phyloP scores from a whole-genome alignment of 106 monocot species.

The Dendrobium officinale region DNA sequence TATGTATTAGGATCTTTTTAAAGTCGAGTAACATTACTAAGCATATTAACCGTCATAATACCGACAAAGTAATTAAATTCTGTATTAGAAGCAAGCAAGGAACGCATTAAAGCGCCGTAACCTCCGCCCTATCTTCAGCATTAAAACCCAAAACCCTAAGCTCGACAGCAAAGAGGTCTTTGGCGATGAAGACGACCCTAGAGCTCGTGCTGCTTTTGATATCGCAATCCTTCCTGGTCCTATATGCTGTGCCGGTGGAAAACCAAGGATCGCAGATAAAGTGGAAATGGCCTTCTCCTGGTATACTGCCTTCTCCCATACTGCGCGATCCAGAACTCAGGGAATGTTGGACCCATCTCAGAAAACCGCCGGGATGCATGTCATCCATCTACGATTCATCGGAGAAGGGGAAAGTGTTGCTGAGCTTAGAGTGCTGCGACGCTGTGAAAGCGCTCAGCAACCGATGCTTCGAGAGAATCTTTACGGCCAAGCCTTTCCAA shows the following conservation, averaged over 20 bases:
- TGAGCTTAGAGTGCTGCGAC: background rate
- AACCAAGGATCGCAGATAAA: background rate
- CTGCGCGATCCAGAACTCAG: conserved; percentile 8
- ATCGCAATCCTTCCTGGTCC: background rate
- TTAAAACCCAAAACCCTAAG: no score
- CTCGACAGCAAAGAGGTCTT: background rate
- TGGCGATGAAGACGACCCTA: background rate
- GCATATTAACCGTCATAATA: no score
- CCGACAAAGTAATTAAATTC: no score
- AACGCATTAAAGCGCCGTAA: no score
- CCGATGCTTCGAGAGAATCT: background rate
- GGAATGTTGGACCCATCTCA: conserved; percentile 6
- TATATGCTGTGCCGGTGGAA: background rate
- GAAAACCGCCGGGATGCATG: conserved; percentile 2
- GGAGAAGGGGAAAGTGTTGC: background rate
- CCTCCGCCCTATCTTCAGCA: no score
- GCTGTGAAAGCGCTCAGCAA: background rate
- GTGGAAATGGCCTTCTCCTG: conserved; percentile 3
- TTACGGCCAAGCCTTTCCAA: background rate
- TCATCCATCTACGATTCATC: conserved; percentile 3
- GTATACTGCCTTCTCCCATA: background rate
- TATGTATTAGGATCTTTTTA: no score
- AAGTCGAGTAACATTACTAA: no score
- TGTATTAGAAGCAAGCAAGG: no score
- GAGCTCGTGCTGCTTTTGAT: background rate